These are phyloP conservation scores for Kodamaea sp. DNA, from an alignment of 1,139 yeast species.

Conservation along the genomic window DNA sequence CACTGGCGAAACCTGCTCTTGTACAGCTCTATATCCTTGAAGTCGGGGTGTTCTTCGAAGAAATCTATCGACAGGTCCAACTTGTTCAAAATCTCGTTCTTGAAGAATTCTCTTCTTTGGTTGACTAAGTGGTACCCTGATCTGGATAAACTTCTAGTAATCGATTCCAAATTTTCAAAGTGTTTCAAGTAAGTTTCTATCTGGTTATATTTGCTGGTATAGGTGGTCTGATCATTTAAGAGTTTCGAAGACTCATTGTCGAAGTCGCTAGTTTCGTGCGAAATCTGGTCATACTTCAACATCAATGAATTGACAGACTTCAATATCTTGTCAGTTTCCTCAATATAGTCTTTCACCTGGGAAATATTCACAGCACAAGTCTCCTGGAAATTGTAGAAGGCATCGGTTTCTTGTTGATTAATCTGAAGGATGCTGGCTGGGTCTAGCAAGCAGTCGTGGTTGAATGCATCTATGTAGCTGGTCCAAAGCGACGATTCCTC, in stretches of 20 bases:
- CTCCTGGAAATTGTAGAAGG: slow-evolving; percentile 41
- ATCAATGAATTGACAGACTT: slow-evolving; percentile 45
- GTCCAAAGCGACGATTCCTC: slow-evolving; percentile 39
- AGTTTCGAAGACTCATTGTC: slow-evolving; percentile 58
- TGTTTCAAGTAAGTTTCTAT: slow-evolving; percentile 55
- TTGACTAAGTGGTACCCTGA: slow-evolving; percentile 64
- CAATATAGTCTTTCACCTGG: slow-evolving; percentile 37
- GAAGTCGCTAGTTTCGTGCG: slow-evolving; percentile 62
- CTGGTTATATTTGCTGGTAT: slow-evolving; percentile 46
- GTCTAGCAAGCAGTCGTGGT: slow-evolving; percentile 39
- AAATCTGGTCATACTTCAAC: slow-evolving; percentile 54
- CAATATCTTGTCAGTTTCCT: slow-evolving; percentile 44
- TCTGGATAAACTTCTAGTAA: slow-evolving; percentile 67
- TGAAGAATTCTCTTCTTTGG: slow-evolving; percentile 32
- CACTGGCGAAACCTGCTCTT: slow-evolving; percentile 79
- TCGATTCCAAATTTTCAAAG: slow-evolving; percentile 70
- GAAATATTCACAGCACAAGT: slow-evolving; percentile 37
- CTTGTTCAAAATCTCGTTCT: slow-evolving; percentile 45
- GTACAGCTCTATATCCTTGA: slow-evolving; percentile 72
- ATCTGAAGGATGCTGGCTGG: slow-evolving; percentile 32
- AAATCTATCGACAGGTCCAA: slow-evolving; percentile 56
- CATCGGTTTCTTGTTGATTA: slow-evolving; percentile 31
- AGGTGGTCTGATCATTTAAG: slow-evolving; percentile 50
- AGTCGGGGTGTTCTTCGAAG: slow-evolving; percentile 42
- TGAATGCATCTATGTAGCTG: slow-evolving; percentile 33